These are phyloP conservation scores for Cladosporium sphaerospermum DNA, from an alignment of 2,329 filamentous ascomycete genomes.

Conservation along the genomic window DNA sequence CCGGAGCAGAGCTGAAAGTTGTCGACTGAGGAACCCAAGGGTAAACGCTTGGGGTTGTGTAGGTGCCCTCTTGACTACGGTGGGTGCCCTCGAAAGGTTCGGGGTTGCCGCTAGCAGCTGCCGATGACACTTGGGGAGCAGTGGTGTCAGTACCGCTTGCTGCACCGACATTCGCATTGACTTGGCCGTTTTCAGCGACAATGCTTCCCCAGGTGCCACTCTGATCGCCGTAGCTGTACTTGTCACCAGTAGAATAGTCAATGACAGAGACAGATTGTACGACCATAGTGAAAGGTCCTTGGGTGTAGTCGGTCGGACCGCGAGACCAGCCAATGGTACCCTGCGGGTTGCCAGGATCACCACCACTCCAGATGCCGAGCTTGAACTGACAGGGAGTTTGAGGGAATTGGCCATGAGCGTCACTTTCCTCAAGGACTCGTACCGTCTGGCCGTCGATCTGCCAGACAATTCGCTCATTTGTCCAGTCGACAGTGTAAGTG, in stretches of 20 bases:
- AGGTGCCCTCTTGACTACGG: constrained; percentile 47
- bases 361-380: constrained; percentile 86
- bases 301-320: constrained; percentile 74
- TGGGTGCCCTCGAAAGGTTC: constrained; percentile 63
- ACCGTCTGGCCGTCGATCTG: constrained; percentile 71
- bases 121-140: constrained; percentile 58
- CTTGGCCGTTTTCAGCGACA: constrained; percentile 65
- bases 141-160: constrained; percentile 46
- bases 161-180: constrained; percentile 52
- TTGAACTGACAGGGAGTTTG: constrained; percentile 95
- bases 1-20: constrained; percentile 22
- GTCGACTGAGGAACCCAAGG: constrained; percentile 58
- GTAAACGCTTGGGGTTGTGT: constrained; percentile 54
- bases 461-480: constrained; percentile 76
- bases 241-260: constrained; percentile 87
- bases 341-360: constrained; percentile 68
- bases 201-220: constrained; percentile 80
- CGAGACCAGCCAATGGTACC: constrained; percentile 89
- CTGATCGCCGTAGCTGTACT: constrained; percentile 75
- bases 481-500: constrained; percentile 92
- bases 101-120: constrained; percentile 51
- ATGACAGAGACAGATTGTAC: constrained; percentile 69
- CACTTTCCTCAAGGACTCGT: constrained; percentile 63
- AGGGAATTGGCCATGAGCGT: constrained; percentile 75
- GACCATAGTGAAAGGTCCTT: constrained; percentile 80